A percentile compares a stretch with the other conserved stretches of the same genome.
Conservation (phyloP, 306 rosid species). For the Psophocarpus tetragonolobus region DNA sequence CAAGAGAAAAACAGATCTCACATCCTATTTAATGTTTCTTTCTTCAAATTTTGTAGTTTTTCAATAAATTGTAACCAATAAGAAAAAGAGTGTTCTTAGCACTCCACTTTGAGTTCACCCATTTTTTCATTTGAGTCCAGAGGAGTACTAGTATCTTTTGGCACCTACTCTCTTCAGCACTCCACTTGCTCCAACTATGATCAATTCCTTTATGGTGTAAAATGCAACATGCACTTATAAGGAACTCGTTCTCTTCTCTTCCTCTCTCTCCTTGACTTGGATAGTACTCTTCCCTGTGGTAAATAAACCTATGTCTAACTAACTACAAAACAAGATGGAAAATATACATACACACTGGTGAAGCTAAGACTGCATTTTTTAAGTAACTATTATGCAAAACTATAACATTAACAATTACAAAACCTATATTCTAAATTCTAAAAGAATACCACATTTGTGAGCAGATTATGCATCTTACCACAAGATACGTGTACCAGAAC, state of each 20-base stretch:
- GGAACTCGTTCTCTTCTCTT: not conserved
- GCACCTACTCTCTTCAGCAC: not conserved
- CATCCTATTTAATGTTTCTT: too few relatives aligned
- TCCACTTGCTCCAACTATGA: not conserved
- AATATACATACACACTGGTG: not conserved
- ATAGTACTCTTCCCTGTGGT: constrained; percentile 11
- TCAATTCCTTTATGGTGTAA: not conserved
- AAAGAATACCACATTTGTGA: not conserved
- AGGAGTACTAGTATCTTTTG: not conserved
- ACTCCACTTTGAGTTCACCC: too few relatives aligned
- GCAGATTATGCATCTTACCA: constrained; percentile 52
- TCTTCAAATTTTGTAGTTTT: too few relatives aligned
- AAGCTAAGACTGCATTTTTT: not conserved
- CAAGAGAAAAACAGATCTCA: too few relatives aligned
- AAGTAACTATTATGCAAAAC: not conserved
- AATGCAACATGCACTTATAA: not conserved
- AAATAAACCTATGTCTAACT: not conserved
- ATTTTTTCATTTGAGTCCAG: not conserved
- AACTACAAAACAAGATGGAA: not conserved
- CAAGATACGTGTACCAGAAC: constrained; percentile 82
- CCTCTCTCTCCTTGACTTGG: not conserved
- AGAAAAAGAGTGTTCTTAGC: too few relatives aligned
- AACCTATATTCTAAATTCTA: not conserved
- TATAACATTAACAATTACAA: not conserved
- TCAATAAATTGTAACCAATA: too few relatives aligned